Base-by-base conservation (phyloP, 202 grass and related monocot species). In the Elaeis oleifera region DNA sequence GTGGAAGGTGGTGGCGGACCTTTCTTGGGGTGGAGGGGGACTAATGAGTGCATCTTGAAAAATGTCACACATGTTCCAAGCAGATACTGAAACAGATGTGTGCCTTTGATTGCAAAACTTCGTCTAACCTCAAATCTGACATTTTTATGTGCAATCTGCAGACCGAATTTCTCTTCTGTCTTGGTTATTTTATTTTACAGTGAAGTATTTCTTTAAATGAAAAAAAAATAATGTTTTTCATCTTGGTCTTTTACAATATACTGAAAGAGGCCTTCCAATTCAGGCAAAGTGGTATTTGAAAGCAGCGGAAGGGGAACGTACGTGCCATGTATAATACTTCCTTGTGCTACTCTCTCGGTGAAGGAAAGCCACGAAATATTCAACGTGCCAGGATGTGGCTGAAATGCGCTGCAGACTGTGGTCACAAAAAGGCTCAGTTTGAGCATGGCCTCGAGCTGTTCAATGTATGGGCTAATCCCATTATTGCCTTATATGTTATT, bases 251-350 rank as follows among this genome's bases (percentile, higher is more conserved):
- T 11, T 18, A 19, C 16, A 53, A 19, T 53, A 0, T 53, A 56
- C 54, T 85, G 23, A 86, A 6, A 71, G 15, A 58, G 49, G 17
- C 24, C 48, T 80, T 49, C 54, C 50, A 67, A 53, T 79, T 73
- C 72, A 85, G 86, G 81, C 81, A 63, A 90, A 82, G 54, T 90
- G 81, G 86, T 90, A 90, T 39, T 60, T 85, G 29, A 79, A 56
- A 79, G 78, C 86, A 67, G 86, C 86, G 55, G 81, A 84, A 69
- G 81, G 81, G 68, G 86, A 84, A 85, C 56, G 20, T 79, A 23
- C 71, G 86, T 23, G 86, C 81, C 50, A 89, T 89, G 86, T 89
- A 89, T 79, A 89, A 89, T 26, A 69, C 77, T 79, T 84, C 81
- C 54, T 73, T 89, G 56, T 89, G 86, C 54, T 84, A 85, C 53